Evolutionary conservation across 495 filamentous ascomycete genomes (phyloP).

Genomic region (Penicillium lividum): DNA sequence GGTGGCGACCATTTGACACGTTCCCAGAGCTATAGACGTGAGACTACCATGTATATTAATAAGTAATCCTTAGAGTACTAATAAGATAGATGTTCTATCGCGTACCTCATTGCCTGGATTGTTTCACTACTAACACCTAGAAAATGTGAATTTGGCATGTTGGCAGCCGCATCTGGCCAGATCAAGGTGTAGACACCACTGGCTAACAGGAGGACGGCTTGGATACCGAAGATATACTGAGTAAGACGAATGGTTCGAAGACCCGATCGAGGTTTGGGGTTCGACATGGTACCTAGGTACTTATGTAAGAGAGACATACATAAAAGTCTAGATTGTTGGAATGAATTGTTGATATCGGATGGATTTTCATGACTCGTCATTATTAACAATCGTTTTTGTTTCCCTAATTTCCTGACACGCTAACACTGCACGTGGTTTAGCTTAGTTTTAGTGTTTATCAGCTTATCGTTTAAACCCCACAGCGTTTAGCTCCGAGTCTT

Average conservation of each 20-base stretch:
- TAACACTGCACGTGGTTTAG: background rate
- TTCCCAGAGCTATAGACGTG: slow-evolving; percentile 23
- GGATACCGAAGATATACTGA: slow-evolving; percentile 28
- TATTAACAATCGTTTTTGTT: background rate
- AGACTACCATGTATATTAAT: slow-evolving; percentile 11
- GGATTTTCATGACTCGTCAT: background rate
- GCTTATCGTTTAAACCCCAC: background rate
- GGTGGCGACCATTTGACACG: slow-evolving; percentile 24
- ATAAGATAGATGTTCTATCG: background rate
- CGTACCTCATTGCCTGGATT: slow-evolving; percentile 29
- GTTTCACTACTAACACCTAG: slow-evolving; percentile 19
- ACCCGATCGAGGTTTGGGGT: background rate
- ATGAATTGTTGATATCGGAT: background rate
- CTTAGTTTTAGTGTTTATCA: background rate
- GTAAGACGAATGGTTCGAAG: slow-evolving; percentile 3
- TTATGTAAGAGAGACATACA: too few relatives aligned
- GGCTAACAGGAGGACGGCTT: slow-evolving; percentile 22
- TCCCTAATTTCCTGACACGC: background rate
- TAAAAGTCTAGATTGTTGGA: background rate
- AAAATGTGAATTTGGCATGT: slow-evolving; percentile 15
- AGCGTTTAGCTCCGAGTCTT: background rate
- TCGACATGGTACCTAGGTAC: too few relatives aligned
- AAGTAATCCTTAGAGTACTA: background rate
- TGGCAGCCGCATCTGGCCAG: slow-evolving; percentile 15
- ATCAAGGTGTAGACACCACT: slow-evolving; percentile 24